Evolutionary conservation across 1,284 basidiomycete species (phyloP), one percentile per base, ranked within the genome.

Genomic region (Microbotryomycetes sp.): DNA sequence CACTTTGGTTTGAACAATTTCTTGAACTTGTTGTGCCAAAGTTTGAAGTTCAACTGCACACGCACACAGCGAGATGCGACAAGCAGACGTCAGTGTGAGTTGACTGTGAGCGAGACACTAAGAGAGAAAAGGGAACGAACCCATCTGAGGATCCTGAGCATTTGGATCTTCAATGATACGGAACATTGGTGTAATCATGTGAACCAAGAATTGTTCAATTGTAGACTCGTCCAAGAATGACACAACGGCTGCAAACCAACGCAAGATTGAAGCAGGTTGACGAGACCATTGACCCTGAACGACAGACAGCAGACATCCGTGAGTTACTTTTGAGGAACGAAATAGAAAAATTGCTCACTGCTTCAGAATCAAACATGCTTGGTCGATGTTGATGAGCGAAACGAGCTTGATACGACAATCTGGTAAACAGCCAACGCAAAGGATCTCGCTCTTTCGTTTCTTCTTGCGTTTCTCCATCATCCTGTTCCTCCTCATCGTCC

Each of bases 211-310:
- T 14, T 76, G 78, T 65, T 86, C 83, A 0, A 89, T 77, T 42
- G 80, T 76, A 0, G 73, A 65, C 1, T 79, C 70, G 1, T 84
- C 81, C 78, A 97, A 83, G 71, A 84, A 78, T 7, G 86, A 85
- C 4, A 83, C 77, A 83, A 96, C 90, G 0, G 92, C 92, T 1
- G 92, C 93, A 71, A 97, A 96, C 86, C 91, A 94, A n/a, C 88
- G 86, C 50, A 97, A 76, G 56, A 89, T 83, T 0, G 89, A 84
- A 7, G 86, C 76, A 0, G 91, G 87, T 65, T 90, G 88, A 23
- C 87, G 82, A 5, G 83, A 80, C 92, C 93, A 97, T 64, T 81
- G 80, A 2, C 78, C 74, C 80, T 84, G 32, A 28, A 49, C 15
- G 3, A 31, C 31, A 25, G 14, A 42, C 3, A 31, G 30, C 26